A percentile compares a stretch with the other conserved stretches of the same genome.
Conservation (phyloP, 2,329 filamentous ascomycete genomes). For the Aspergillus ruber region DNA sequence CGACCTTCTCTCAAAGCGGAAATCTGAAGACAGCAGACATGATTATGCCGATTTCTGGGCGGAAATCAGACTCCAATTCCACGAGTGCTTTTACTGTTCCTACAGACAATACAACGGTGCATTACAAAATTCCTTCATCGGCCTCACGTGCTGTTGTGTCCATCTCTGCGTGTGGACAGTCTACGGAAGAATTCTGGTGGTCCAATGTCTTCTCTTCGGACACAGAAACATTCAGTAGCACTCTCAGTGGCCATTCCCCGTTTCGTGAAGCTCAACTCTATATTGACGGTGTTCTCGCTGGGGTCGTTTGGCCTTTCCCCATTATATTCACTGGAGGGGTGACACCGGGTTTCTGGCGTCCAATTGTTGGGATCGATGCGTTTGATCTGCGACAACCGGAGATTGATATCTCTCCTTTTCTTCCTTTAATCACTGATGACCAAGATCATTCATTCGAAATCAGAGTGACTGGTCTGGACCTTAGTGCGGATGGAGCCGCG, state of each 20-base stretch:
- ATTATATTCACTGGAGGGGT: conserved; percentile 78
- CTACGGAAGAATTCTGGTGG: conserved; percentile 80
- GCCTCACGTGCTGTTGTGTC: conserved; percentile 64
- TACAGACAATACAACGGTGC: conserved; percentile 52
- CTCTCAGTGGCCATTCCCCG: conserved; percentile 60
- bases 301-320: conserved; percentile 74
- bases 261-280: conserved; percentile 72
- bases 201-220: conserved; percentile 64
- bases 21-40: conserved; percentile 49
- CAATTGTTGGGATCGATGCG: conserved; percentile 69
- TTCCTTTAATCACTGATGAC: conserved; percentile 63
- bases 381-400: conserved; percentile 75
- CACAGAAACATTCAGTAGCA: conserved; percentile 51
- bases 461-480: conserved; percentile 58
- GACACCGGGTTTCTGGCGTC: conserved; percentile 68
- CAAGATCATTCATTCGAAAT: conserved; percentile 61
- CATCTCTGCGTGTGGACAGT: conserved; percentile 71
- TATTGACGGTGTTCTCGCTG: conserved; percentile 67
- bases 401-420: conserved; percentile 73
- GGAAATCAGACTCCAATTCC: conserved; percentile 33
- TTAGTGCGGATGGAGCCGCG: conserved; percentile 45
- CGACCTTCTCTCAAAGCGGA: conserved; percentile 58
- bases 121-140: conserved; percentile 59
- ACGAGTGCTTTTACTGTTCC: conserved; percentile 66
- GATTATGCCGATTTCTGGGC: conserved; percentile 56